A percentile compares a stretch with the other conserved stretches of the same genome.
Evolutionary conservation across 2,329 filamentous ascomycete species (phyloP).

Genomic region (Incumbomyces lentus): DNA sequence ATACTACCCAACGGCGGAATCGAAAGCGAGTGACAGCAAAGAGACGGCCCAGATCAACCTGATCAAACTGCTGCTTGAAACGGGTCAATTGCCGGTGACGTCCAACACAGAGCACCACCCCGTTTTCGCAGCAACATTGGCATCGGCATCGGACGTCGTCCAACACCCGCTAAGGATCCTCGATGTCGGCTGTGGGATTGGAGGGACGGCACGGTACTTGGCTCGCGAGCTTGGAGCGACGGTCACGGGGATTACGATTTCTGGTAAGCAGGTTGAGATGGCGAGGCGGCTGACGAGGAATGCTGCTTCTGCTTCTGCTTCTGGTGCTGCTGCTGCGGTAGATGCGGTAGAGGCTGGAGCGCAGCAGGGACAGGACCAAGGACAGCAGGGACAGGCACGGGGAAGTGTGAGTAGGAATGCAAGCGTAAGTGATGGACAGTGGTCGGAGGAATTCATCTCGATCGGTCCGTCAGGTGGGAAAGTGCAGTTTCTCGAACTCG

Average conservation of each 20-base stretch:
- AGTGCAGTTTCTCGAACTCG: slow-evolving; percentile 48
- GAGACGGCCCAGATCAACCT: slow-evolving; percentile 49
- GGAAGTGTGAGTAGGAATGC: not conserved
- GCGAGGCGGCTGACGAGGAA: slow-evolving; percentile 39
- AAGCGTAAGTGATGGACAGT: slow-evolving; percentile 6
- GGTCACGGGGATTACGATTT: slow-evolving; percentile 53
- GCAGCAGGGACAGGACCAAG: too few species aligned
- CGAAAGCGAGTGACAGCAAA: slow-evolving; percentile 39
- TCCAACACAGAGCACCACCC: too few species aligned
- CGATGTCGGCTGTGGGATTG: slow-evolving; percentile 52
- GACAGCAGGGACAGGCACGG: too few species aligned
- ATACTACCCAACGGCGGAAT: slow-evolving; percentile 42
- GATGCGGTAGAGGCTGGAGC: too few species aligned
- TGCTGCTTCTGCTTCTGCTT: too few species aligned
- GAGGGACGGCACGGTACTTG: slow-evolving; percentile 48
- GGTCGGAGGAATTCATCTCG: slow-evolving; percentile 28
- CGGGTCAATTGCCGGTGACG: slow-evolving; percentile 27
- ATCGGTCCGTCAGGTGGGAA: slow-evolving; percentile 32
- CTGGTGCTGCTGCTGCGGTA: too few species aligned
- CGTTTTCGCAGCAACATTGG: too few species aligned
- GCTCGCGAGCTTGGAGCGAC: slow-evolving; percentile 42
- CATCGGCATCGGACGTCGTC: too few species aligned
- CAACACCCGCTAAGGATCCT: slow-evolving; percentile 31
- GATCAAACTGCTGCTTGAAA: slow-evolving; percentile 45
- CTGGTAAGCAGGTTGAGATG: slow-evolving; percentile 48